Conservation (phyloP, 129 eudicot genomes). For the Tanacetum coccineum region DNA sequence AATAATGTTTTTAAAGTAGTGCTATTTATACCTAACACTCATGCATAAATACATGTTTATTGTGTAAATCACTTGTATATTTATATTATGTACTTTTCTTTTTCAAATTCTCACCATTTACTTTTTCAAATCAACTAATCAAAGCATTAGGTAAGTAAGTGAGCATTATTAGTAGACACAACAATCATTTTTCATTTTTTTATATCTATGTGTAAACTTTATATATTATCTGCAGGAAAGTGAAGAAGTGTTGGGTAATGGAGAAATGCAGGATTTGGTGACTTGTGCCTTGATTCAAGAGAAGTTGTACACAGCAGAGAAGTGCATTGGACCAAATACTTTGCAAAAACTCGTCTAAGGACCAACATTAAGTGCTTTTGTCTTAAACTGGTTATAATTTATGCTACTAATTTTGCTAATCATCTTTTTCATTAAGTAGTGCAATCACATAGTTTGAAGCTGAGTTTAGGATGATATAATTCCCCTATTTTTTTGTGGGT, state of each 20-base stretch:
- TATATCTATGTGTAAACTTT: too few relatives aligned
- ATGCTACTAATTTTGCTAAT: constrained; percentile 15
- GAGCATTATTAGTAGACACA: too few relatives aligned
- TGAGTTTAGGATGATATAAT: constrained; percentile 15
- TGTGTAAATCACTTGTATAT: too few relatives aligned
- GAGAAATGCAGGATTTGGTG: constrained; percentile 29
- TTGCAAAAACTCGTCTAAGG: constrained; percentile 15
- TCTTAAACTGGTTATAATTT: not conserved
- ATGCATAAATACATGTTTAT: too few relatives aligned
- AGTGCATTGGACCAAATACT: constrained; percentile 26
- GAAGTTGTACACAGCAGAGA: constrained; percentile 29
- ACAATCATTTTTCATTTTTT: too few relatives aligned
- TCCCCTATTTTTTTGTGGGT: constrained; percentile 26
- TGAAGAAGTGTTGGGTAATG: constrained; percentile 26
- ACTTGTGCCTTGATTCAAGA: constrained; percentile 27
- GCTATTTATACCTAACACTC: too few relatives aligned
- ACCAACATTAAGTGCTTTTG: not conserved
- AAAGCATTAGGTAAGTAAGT: too few relatives aligned
- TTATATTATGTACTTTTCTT: too few relatives aligned
- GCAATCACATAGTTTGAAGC: constrained; percentile 12
- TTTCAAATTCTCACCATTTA: too few relatives aligned
- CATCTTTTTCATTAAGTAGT: constrained; percentile 12
- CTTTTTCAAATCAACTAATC: too few relatives aligned
- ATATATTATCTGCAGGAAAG: constrained; percentile 28
- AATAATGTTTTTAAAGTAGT: too few relatives aligned